phyloP scores from a whole-genome alignment of 1,284 basidiomycete genomes.

The Pseudozyma sp. region DNA sequence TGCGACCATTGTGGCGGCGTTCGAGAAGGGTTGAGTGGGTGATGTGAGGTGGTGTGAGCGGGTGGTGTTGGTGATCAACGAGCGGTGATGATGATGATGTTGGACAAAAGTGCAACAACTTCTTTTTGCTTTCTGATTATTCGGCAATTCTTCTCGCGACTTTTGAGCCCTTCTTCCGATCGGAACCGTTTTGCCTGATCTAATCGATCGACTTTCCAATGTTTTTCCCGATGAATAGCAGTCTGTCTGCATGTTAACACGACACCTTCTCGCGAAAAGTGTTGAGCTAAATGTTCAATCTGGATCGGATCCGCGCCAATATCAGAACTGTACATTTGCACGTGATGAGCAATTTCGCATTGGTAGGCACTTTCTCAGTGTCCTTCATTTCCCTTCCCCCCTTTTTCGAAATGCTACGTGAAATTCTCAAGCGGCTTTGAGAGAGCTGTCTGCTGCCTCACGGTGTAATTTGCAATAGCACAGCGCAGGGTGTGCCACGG shows the following conservation, averaged over 20 bases:
- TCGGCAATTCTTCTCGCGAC: conserved; percentile 1
- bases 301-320: too few species aligned
- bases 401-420: too few species aligned
- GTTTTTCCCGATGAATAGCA: background rate
- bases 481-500: too few species aligned
- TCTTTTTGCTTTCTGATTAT: background rate
- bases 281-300: too few species aligned
- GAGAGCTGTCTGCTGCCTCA: too few species aligned
- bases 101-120: background rate
- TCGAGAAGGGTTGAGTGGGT: background rate
- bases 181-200: background rate
- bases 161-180: background rate
- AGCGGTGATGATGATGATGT: background rate
- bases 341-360: too few species aligned
- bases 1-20: conserved; percentile 17
- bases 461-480: too few species aligned
- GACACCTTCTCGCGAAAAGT: conserved; percentile 1
- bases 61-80: background rate
- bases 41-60: background rate
- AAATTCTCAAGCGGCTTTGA: too few species aligned
- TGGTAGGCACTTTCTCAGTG: too few species aligned
- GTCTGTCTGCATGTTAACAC: background rate
- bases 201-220: background rate
- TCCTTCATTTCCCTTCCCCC: too few species aligned
- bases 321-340: too few species aligned